Evolutionary conservation across 2,329 filamentous ascomycete genomes (phyloP), one percentile per base, ranked within the genome.

Genomic region (Fusarium albidum): DNA sequence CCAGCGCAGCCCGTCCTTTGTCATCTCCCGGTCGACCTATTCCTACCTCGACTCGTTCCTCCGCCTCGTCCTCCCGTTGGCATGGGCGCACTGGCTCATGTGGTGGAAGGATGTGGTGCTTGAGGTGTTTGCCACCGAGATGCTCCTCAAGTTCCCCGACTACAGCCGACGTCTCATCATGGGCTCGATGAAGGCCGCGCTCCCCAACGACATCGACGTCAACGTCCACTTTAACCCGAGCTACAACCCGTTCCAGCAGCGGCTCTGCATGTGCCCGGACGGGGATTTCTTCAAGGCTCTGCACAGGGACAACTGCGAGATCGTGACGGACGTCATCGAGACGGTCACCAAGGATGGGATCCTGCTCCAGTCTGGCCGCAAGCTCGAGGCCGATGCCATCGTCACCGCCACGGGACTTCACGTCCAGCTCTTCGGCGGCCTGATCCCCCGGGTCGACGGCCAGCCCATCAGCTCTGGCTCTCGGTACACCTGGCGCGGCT

Each of bases 1-100:
- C 3, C 91, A 96, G 73, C 85, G 92, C 50, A 91, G 86, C 38
- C 92, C 92, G 0, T 82, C 81, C 1, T 93, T 91, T 65, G 80
- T 93, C 49, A 62, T 89, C 37, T 75, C 82, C n/a, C 63, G 85
- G 2, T 73, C 80, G 0, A 76, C 79, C 18, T 66, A 67, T 8
- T 77, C 77, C 35, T 50, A 56, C 3, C 39, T 76, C 3, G 70
- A 76, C 29, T 68, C 61, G 7, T 62, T 75, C 2, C 55, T 82
- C 4, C 75, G 73, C 9, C 68, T 68, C 3, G 64, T 77, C 2
- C 65, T 87, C n/a, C 82, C 83, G 2, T 44, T 69, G 8, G 75
- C 75, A 61, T 69, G 84, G 52, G 72, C 80, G 11, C 69, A 76
- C 29, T 72, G 72, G 28, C 64, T 84, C 35, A 70, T 79, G 50